phyloP scores from a whole-genome alignment of 495 filamentous ascomycete species.

The Evansstolkia leycettana region DNA sequence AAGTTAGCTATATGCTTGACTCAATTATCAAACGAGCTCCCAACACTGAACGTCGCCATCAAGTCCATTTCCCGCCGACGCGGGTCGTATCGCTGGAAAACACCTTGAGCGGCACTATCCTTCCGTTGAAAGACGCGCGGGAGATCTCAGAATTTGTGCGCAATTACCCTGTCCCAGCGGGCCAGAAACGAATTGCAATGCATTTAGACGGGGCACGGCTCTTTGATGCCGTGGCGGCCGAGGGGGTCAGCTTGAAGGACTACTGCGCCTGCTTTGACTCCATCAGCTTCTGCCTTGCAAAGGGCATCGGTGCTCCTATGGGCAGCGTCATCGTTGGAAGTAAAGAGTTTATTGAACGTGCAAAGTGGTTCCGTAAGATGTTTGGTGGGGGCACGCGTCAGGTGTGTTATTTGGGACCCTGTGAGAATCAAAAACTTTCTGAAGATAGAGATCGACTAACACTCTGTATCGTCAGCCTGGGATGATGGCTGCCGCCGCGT shows the following conservation, averaged over 20 bases:
- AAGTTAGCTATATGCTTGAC: not conserved
- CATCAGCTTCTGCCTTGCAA: constrained; percentile 59
- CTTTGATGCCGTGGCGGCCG: constrained; percentile 48
- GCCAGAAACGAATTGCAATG: constrained; percentile 22
- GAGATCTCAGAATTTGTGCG: constrained; percentile 50
- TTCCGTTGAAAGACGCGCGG: constrained; percentile 51
- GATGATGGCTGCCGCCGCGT: constrained; percentile 18
- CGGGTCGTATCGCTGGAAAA: constrained; percentile 61
- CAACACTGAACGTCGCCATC: not conserved
- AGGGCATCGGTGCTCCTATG: constrained; percentile 67
- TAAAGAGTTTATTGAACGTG: constrained; percentile 42
- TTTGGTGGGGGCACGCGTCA: too few species aligned
- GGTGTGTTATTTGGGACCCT: too few species aligned
- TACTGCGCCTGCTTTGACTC: constrained; percentile 57
- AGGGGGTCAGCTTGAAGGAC: too few species aligned
- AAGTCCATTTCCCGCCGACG: constrained; percentile 52
- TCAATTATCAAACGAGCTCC: not conserved
- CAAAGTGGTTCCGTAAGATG: constrained; percentile 55
- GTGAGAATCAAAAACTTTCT: too few species aligned
- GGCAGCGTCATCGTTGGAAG: constrained; percentile 55
- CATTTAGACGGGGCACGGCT: constrained; percentile 67
- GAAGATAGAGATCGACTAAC: not conserved
- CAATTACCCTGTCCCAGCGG: constrained; percentile 6
- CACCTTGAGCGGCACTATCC: constrained; percentile 55
- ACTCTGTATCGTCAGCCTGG: constrained; percentile 11